Evolutionary conservation across 495 filamentous ascomycete genomes (phyloP).

Genomic region (Polyplosphaeria fusca): DNA sequence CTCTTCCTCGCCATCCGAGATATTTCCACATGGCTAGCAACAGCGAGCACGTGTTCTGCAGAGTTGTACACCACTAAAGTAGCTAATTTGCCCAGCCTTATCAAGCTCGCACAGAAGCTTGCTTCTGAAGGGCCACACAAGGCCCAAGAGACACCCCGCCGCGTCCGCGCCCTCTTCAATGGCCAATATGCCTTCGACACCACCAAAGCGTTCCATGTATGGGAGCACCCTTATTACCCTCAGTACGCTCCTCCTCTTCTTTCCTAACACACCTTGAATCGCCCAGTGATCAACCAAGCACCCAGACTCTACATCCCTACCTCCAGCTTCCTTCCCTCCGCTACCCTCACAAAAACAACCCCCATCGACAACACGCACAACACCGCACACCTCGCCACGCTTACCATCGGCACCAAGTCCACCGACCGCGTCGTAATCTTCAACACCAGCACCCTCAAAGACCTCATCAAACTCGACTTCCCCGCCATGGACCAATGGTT

Average conservation of each 20-base stretch:
- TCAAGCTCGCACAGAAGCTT: conserved; percentile 42
- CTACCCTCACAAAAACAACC: conserved; percentile 6
- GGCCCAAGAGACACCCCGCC: conserved; percentile 40
- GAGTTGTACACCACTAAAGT: neutral
- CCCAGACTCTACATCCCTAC: conserved; percentile 29
- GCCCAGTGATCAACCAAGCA: too few species aligned
- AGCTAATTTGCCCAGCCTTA: conserved; percentile 32
- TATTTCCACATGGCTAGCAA: conserved; percentile 5
- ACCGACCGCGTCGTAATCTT: conserved; percentile 17
- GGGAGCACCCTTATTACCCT: conserved; percentile 45
- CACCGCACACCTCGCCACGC: conserved; percentile 8
- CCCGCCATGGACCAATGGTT: conserved; percentile 51
- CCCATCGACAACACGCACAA: conserved; percentile 12
- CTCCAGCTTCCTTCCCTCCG: conserved; percentile 8
- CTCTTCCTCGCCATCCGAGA: neutral
- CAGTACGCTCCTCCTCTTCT: conserved; percentile 33
- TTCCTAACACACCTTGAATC: conserved; percentile 15
- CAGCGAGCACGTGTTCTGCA: conserved; percentile 6
- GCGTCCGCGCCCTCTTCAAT: conserved; percentile 42
- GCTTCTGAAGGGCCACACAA: conserved; percentile 44
- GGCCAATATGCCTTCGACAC: conserved; percentile 43
- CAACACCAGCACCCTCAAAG: conserved; percentile 5
- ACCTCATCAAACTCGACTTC: conserved; percentile 28
- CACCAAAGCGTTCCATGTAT: conserved; percentile 42
- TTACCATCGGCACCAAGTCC: conserved; percentile 11